Percentiles rank a stretch among this genome's conserved stretches.
Evolutionary conservation across 2,329 filamentous ascomycete genomes (phyloP).

Genomic region (Xylariaceae sp.): DNA sequence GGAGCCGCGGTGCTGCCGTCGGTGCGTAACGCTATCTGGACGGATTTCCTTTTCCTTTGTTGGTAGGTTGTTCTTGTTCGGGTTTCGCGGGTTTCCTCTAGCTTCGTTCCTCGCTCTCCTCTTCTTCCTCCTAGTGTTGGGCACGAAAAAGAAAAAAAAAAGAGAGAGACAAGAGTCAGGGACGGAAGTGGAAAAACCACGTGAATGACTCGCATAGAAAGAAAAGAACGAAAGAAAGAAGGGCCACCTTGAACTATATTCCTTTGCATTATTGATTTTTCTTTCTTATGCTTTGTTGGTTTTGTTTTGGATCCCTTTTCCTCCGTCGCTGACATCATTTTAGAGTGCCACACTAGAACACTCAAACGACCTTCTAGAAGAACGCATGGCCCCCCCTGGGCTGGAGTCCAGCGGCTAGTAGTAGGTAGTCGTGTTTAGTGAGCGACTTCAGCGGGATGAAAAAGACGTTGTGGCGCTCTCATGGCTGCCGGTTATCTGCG

Average conservation of each 20-base stretch:
- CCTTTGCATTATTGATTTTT: background rate
- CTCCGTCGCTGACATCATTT: background rate
- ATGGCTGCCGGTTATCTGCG: background rate
- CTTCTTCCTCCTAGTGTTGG: no score
- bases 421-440: background rate
- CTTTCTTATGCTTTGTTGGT: background rate
- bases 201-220: background rate
- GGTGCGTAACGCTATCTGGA: background rate
- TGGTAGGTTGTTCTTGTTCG: background rate
- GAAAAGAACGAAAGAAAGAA: no score
- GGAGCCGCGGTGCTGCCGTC: slow-evolving; percentile 1
- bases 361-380: background rate
- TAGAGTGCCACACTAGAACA: background rate
- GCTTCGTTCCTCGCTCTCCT: no score
- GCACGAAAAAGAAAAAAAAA: no score
- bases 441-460: background rate
- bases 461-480: background rate
- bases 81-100: no score
- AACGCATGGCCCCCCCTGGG: background rate
- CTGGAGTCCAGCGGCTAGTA: background rate
- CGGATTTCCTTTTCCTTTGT: background rate
- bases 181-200: no score
- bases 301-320: background rate
- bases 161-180: no score
- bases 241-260: background rate